Evolutionary conservation across 2,329 filamentous ascomycete species (phyloP).

Genomic region (Elsinoe arachidis): DNA sequence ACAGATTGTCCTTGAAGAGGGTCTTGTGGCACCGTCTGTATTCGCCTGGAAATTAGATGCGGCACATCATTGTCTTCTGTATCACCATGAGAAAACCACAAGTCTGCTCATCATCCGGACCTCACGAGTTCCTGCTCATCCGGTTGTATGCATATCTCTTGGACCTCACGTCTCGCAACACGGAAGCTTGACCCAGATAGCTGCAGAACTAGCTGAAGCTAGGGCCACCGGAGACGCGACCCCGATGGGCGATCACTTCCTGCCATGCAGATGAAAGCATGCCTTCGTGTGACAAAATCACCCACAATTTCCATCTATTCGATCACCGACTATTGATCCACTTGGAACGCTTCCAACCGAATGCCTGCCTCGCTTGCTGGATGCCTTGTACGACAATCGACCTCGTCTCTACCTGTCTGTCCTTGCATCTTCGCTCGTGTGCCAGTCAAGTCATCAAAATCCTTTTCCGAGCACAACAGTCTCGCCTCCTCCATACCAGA

Average conservation of each 20-base stretch:
- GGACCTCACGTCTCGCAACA: background rate
- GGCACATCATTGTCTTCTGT: background rate
- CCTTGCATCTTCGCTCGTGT: background rate
- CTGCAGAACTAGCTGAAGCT: constrained; percentile 2
- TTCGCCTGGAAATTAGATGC: no score
- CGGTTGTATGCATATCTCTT: no score
- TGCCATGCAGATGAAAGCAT: constrained; percentile 1
- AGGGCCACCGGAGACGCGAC: background rate
- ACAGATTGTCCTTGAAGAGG: background rate
- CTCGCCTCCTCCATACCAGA: constrained; percentile 82
- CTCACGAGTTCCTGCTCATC: no score
- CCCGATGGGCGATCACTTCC: background rate
- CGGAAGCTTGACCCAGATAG: background rate
- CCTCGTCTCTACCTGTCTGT: no score
- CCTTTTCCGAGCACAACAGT: constrained; percentile 50
- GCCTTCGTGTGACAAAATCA: background rate
- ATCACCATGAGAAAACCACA: no score
- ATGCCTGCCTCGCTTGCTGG: background rate
- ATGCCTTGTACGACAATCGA: background rate
- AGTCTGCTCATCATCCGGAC: no score
- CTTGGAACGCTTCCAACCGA: background rate
- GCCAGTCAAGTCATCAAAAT: constrained; percentile 27
- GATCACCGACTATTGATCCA: constrained; percentile 10
- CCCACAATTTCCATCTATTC: constrained; percentile 5
- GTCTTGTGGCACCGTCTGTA: background rate